A percentile compares a stretch with the other conserved stretches of the same genome.
Conservation (phyloP, 345 rosid species). For the Melaleuca quinquenervia region DNA sequence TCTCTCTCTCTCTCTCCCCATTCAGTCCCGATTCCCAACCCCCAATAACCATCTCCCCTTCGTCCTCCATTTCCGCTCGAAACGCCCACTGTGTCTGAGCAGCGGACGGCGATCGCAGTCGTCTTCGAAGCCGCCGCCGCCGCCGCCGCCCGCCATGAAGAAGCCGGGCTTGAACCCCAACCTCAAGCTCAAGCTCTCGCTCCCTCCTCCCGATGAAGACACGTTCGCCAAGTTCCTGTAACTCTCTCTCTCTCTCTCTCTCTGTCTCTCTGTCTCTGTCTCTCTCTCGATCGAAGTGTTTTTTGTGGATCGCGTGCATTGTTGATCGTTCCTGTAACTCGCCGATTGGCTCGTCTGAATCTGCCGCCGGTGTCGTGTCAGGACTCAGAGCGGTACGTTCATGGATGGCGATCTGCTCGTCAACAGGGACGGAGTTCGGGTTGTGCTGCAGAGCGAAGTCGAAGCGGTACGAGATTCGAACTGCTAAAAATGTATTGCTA, state of each 20-base stretch:
- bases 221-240: constrained; percentile 69
- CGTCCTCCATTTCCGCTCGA: background rate
- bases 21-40: too few relatives aligned
- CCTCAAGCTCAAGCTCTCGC: constrained; percentile 50
- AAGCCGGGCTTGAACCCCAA: constrained; percentile 42
- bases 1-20: background rate
- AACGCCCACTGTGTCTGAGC: background rate
- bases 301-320: background rate
- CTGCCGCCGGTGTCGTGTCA: constrained; percentile 2
- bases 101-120: background rate
- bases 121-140: background rate
- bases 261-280: background rate
- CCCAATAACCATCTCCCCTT: background rate
- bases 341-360: background rate
- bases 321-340: background rate
- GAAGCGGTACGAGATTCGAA: constrained; percentile 40
- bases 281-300: background rate
- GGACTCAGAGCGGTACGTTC: constrained; percentile 86
- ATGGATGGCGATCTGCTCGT: constrained; percentile 92
- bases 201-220: constrained; percentile 38
- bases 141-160: constrained; percentile 27
- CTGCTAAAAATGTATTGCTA: background rate
- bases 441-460: constrained; percentile 39
- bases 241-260: background rate
- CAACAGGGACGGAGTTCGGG: constrained; percentile 80